These are phyloP conservation scores for Fusarium sp. DNA, from an alignment of 2,329 filamentous ascomycete genomes.

Conservation along the genomic window DNA sequence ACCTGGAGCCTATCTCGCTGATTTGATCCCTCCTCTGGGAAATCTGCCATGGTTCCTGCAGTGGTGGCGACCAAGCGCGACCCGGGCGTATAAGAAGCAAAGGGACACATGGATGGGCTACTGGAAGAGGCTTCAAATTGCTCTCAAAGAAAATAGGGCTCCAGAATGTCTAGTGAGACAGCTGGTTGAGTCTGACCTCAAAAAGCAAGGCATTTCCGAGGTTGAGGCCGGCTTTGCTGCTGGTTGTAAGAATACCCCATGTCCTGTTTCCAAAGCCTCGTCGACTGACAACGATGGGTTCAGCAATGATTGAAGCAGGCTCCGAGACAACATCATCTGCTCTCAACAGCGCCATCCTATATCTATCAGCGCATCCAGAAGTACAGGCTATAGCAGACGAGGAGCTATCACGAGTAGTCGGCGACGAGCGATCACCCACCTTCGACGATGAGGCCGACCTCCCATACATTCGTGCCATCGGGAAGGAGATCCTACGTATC, in stretches of 20 bases:
- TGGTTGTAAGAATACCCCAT: conserved; percentile 4
- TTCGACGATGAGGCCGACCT: conserved; percentile 61
- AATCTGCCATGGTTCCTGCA: conserved; percentile 8
- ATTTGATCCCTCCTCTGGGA: conserved; percentile 8
- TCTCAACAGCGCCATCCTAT: conserved; percentile 7
- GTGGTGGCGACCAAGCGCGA: conserved; percentile 13
- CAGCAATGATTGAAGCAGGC: conserved; percentile 27
- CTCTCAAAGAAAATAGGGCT: conserved; percentile 2
- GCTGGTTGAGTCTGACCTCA: conserved; percentile 4
- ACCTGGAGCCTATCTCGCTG: conserved; percentile 9
- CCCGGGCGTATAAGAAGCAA: conserved; percentile 4
- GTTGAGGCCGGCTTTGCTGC: conserved; percentile 11
- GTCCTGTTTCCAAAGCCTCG: not conserved
- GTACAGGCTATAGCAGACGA: conserved; percentile 55
- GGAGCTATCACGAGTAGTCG: conserved; percentile 65
- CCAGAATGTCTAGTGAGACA: conserved; percentile 13
- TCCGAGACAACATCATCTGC: conserved; percentile 24
- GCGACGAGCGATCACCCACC: conserved; percentile 57
- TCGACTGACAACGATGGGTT: too few species aligned
- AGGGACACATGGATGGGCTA: conserved; percentile 14
- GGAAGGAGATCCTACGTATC: conserved; percentile 70
- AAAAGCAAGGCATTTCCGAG: conserved; percentile 25
- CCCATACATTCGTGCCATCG: conserved; percentile 65
- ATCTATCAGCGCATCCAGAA: not conserved
- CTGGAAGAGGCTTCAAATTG: conserved; percentile 10